Conservation (phyloP, 805 yeast genomes). For the Candida loeiensis region DNA sequence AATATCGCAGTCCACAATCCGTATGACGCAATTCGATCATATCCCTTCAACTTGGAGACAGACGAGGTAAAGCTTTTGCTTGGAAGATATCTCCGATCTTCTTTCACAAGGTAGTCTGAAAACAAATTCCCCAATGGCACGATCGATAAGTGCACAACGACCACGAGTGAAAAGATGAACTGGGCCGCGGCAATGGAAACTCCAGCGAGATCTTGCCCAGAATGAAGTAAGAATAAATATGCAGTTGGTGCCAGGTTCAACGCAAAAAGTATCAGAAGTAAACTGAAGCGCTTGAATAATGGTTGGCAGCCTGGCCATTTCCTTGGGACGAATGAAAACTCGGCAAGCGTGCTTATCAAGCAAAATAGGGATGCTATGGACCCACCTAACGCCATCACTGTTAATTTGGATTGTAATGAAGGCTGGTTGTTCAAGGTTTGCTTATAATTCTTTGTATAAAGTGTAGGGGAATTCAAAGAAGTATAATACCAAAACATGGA, state of each 20-base stretch:
- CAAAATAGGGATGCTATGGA: conserved; percentile 53
- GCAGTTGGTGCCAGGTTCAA: conserved; percentile 50
- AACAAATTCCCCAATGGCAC: conserved; percentile 61
- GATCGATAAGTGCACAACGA: conserved; percentile 55
- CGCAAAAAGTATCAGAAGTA: conserved; percentile 41
- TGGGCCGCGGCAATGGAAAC: conserved; percentile 51
- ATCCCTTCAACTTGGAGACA: conserved; percentile 50
- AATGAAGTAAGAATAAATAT: conserved; percentile 44
- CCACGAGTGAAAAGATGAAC: conserved; percentile 50
- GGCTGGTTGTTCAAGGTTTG: conserved; percentile 59
- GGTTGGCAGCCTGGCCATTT: conserved; percentile 71
- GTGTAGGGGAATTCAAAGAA: conserved; percentile 59
- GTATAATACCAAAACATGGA: conserved; percentile 78
- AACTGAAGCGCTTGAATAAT: conserved; percentile 43
- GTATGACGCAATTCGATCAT: conserved; percentile 57
- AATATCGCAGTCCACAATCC: conserved; percentile 70
- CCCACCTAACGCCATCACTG: conserved; percentile 68
- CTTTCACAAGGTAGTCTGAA: conserved; percentile 29
- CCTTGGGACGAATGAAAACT: conserved; percentile 64
- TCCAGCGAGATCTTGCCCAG: conserved; percentile 30
- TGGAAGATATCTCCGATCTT: conserved; percentile 45
- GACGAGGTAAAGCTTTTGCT: conserved; percentile 58
- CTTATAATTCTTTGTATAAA: conserved; percentile 58
- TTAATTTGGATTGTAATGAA: conserved; percentile 47
- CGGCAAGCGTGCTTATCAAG: conserved; percentile 53